Conservation (phyloP, 2,329 filamentous ascomycete species). For the Sodiomyces alkalinus region DNA sequence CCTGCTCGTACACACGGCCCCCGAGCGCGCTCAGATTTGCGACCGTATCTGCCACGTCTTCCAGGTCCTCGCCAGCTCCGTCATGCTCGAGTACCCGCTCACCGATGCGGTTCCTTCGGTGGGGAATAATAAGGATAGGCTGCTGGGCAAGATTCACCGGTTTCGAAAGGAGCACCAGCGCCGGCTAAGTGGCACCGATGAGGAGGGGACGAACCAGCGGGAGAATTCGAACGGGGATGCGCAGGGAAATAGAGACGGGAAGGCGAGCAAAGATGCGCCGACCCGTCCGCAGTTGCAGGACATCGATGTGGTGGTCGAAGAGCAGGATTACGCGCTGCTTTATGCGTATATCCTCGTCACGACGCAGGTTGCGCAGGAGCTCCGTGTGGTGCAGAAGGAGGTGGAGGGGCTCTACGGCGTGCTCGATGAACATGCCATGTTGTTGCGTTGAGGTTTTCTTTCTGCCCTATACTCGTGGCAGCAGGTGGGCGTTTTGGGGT, state of each 20-base stretch:
- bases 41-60: constrained; percentile 81
- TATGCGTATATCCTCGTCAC: constrained; percentile 77
- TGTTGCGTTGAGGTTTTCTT: constrained; percentile 37
- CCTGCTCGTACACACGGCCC: constrained; percentile 62
- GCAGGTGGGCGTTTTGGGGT: too few relatives aligned
- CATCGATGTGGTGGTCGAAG: constrained; percentile 32
- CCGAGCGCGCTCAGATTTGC: constrained; percentile 69
- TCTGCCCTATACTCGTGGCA: too few relatives aligned
- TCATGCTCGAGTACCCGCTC: constrained; percentile 89
- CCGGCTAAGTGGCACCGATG: constrained; percentile 21
- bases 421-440: constrained; percentile 41
- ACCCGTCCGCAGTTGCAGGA: constrained; percentile 10
- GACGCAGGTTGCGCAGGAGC: constrained; percentile 49
- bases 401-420: constrained; percentile 50
- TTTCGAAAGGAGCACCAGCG: constrained; percentile 57
- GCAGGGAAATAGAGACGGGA: constrained; percentile 3
- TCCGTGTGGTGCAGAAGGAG: constrained; percentile 43
- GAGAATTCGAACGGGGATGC: constrained; percentile 10
- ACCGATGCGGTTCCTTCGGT: constrained; percentile 80
- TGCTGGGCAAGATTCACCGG: constrained; percentile 76
- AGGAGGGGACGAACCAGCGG: constrained; percentile 18
- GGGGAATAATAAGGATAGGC: constrained; percentile 61
- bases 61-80: constrained; percentile 74
- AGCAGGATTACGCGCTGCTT: constrained; percentile 76
- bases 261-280: constrained; percentile 5